phyloP scores from a whole-genome alignment of 2,329 filamentous ascomycete genomes.

The Macrophomina phaseolina region DNA sequence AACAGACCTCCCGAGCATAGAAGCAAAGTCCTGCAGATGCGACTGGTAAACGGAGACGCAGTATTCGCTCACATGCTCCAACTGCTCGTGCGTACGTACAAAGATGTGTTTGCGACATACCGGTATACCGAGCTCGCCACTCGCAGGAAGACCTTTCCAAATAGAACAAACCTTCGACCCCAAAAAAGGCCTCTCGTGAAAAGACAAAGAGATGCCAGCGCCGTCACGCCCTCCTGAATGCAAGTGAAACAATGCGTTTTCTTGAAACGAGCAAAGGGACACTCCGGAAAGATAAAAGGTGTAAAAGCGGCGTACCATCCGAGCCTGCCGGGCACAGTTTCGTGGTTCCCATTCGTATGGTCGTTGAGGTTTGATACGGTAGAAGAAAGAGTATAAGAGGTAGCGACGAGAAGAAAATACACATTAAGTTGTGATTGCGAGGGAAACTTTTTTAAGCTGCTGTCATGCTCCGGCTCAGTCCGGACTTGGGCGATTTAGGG shows the following conservation, averaged over 20 bases:
- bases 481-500: slow-evolving; percentile 9
- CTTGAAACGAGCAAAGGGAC: background rate
- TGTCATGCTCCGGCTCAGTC: slow-evolving; percentile 13
- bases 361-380: slow-evolving; percentile 1
- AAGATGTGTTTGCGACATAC: too few relatives aligned
- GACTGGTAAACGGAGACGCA: too few relatives aligned
- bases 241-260: background rate
- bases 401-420: background rate
- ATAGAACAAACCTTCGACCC: too few relatives aligned
- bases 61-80: too few relatives aligned
- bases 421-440: background rate
- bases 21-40: too few relatives aligned
- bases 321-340: slow-evolving; percentile 5
- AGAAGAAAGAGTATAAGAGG: background rate
- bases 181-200: background rate
- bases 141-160: too few relatives aligned
- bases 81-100: too few relatives aligned
- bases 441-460: background rate
- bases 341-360: slow-evolving; percentile 3
- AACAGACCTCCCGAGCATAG: too few relatives aligned
- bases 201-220: too few relatives aligned
- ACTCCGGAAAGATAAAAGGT: background rate
- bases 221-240: too few relatives aligned
- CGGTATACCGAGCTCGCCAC: too few relatives aligned
- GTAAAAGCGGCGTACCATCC: background rate